A percentile compares a stretch with the other conserved stretches of the same genome.
Conservation (phyloP, 2,329 filamentous ascomycete genomes). For the Penicillium crustosum region DNA sequence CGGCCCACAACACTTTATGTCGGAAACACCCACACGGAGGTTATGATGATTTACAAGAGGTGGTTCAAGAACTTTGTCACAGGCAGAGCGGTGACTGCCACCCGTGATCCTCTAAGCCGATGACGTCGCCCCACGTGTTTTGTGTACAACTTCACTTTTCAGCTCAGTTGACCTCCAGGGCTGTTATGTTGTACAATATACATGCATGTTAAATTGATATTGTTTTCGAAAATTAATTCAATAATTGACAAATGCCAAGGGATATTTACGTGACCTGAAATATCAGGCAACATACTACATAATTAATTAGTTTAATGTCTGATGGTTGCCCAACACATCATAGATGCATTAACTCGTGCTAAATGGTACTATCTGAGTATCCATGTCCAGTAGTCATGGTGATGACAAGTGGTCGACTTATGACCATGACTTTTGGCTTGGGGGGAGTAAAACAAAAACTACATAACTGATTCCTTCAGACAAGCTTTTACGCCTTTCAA, state of each 20-base stretch:
- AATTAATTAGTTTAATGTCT: background rate
- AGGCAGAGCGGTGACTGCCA: constrained; percentile 3
- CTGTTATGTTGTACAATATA: background rate
- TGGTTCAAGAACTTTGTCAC: background rate
- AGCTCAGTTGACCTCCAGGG: background rate
- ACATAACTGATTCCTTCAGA: too few relatives aligned
- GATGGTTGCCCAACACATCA: too few relatives aligned
- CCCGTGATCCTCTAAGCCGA: constrained; percentile 23
- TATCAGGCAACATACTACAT: background rate
- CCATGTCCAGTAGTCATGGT: too few relatives aligned
- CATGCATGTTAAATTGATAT: background rate
- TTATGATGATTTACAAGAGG: background rate
- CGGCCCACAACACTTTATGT: constrained; percentile 3
- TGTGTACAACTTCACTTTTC: background rate
- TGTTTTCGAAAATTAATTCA: background rate
- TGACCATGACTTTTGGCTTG: too few relatives aligned
- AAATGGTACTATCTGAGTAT: background rate
- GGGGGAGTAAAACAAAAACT: too few relatives aligned
- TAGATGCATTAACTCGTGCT: too few relatives aligned
- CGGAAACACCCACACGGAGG: constrained; percentile 4
- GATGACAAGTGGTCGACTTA: too few relatives aligned
- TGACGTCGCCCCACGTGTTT: constrained; percentile 41
- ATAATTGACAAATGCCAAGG: background rate
- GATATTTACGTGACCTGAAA: background rate
- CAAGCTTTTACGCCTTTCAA: too few relatives aligned